Evolutionary conservation across 306 rosid species (phyloP), one percentile per base, ranked within the genome.

Genomic region (Senna siamea): DNA sequence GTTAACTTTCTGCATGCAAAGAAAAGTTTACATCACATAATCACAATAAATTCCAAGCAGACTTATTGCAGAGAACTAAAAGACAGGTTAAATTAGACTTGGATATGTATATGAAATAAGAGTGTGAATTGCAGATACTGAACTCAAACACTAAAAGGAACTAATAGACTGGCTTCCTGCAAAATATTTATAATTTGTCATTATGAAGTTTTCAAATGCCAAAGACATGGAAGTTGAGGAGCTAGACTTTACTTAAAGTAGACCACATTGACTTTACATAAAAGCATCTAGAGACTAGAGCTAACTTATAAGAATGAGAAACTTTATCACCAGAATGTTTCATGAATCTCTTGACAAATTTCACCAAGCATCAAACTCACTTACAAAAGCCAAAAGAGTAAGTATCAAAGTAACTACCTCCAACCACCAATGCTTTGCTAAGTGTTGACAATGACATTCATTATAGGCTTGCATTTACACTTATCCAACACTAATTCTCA

Each of bases 1-100:
- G 82, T 84, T 69, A 65, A 92, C 76, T 80, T 61, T 89, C 97
- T 92, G 96, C 91, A 84, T 51, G 55, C 70, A 79, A 85, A 55
- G 59, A 37, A 77, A 66, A 72, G 66, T 61, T 70, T 51, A 71
- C 38, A 55, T 83, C 38, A 78, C 74, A 72, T 38, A 79, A 70
- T 63, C 66, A 67, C 70, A 59, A 70, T 13, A 69, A 30, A 53
- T 43, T 73, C 34, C 40, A 4, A 30, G 60, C 38, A 32, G 37
- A 51, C 20, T 62, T 40, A 62, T 26, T 12, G 55, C 76, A 69
- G 69, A 41, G 17, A 74, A 74, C 71, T 57, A 38, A 5, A 69
- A 70, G 69, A 79, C 76, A 78, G 17, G 55, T 26, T 66, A 58
- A 9, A 72, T 18, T 8, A 18, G 66, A 41, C 70, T 37, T 9